A percentile compares a stretch with the other conserved stretches of the same genome.
Evolutionary conservation across 2,329 filamentous ascomycete genomes (phyloP).

Genomic region (Phaeosphaeriaceae sp.): DNA sequence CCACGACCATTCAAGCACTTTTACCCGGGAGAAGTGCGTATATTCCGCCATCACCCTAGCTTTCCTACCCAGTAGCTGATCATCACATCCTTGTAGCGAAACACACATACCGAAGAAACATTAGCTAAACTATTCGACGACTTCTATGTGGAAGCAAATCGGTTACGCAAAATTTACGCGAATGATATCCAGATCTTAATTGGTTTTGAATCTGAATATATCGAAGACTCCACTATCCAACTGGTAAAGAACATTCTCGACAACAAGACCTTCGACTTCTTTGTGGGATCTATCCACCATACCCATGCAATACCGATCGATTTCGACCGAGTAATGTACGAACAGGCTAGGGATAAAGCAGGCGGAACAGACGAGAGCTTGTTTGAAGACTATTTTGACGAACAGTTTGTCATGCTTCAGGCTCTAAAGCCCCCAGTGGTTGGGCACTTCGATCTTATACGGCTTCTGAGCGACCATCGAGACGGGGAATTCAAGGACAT

Average conservation of each 20-base stretch:
- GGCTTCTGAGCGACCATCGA: conserved; percentile 76
- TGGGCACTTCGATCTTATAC: conserved; percentile 92
- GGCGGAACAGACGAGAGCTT: conserved; percentile 68
- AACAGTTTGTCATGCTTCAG: conserved; percentile 80
- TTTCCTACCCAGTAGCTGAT: conserved; percentile 12
- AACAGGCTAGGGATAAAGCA: conserved; percentile 61
- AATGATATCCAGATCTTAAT: conserved; percentile 78
- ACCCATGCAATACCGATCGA: conserved; percentile 88
- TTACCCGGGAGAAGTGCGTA: conserved; percentile 84
- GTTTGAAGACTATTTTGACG: conserved; percentile 85
- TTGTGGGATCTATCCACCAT: conserved; percentile 93
- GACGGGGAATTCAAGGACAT: conserved; percentile 65
- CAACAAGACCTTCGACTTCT: conserved; percentile 78
- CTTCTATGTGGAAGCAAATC: conserved; percentile 77
- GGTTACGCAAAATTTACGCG: conserved; percentile 74
- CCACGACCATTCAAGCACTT: conserved; percentile 79
- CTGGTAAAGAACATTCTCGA: conserved; percentile 66
- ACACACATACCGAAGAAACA: conserved; percentile 37
- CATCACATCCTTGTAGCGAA: conserved; percentile 14
- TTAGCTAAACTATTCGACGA: conserved; percentile 64
- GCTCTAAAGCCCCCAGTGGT: conserved; percentile 77
- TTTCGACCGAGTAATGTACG: conserved; percentile 74
- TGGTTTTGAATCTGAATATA: conserved; percentile 94
- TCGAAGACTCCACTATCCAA: conserved; percentile 69
- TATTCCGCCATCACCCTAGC: neutral